Evolutionary conservation across 106 monocot genomes (phyloP), one percentile per base, ranked within the genome.

Genomic region (Dendrobium chrysotoxum): DNA sequence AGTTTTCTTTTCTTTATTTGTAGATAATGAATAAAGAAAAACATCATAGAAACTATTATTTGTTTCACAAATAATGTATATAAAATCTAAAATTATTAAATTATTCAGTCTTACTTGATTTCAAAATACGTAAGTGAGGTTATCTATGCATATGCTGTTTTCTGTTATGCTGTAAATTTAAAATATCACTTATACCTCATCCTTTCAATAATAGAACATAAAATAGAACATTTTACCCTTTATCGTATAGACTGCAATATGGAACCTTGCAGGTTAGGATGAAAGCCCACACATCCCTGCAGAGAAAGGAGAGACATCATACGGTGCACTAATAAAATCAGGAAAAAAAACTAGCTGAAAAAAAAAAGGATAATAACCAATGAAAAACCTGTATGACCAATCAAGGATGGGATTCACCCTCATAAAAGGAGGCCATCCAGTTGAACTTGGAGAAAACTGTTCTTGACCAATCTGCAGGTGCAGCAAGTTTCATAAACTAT

Each of bases 351-450:
- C 15, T 76, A 30, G 15, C 1, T 73, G 26, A 26, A 8, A 42
- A 42, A 44, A 72, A 85, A 78, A 45, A 15, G 55, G 13, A 75
- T 21, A 80, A 82, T 67, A 78, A 76, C 26, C 47, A 79, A 82
- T 84, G 30, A 40, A 81, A 70, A 67, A 99, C 98, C 98, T 99
- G 91, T 99, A 99, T 78, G 99, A 99, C 99, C 99, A 99, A 85
- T 99, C 99, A 80, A 99, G 85, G 44, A 99, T 99, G n/a, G 99
- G 99, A 90, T 99, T 99, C 81, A 99, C 95, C 72, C 99, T 88
- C 99, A 99, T 99, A 78, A 99, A 99, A 74, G 99, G 95, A 65
- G 99, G 99, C 99, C 99, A 99, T 76, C 99, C 95, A 70, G 68
- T 81, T 78, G 99, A 99, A 81, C 99, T 99, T 28, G 99, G 99